Conservation (phyloP, 1,284 basidiomycete genomes). For the Ceratorhiza oryzae-sativae region DNA sequence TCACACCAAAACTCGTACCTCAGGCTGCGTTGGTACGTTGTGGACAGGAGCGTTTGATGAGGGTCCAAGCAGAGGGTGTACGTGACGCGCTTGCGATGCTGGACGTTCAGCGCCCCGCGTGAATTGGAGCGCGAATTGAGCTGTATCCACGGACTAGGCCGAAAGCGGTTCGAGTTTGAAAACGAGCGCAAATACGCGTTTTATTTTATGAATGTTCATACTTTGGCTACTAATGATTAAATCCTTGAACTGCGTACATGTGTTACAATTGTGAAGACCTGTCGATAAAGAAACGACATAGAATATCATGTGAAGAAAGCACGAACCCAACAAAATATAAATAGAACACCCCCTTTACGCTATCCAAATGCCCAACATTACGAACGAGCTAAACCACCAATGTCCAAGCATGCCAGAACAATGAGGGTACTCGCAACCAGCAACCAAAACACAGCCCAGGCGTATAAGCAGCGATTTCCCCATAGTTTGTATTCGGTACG, state of each 20-base stretch:
- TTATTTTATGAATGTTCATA: slow-evolving; percentile 30
- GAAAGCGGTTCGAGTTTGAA: neutral
- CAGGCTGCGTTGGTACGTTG: slow-evolving; percentile 58
- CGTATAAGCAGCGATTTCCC: slow-evolving; percentile 1
- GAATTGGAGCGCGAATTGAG: neutral
- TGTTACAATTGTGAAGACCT: no score
- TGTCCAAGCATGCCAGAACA: neutral
- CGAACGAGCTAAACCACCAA: neutral
- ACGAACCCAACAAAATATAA: no score
- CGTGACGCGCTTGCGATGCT: slow-evolving; percentile 78
- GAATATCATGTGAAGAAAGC: no score
- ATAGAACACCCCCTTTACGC: no score
- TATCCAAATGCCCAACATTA: no score
- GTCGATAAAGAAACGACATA: no score
- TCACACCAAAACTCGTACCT: slow-evolving; percentile 56
- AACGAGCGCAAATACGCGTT: neutral
- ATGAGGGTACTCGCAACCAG: neutral
- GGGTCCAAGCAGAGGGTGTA: slow-evolving; percentile 80
- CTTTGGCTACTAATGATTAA: neutral
- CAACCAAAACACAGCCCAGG: neutral
- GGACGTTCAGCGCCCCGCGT: slow-evolving; percentile 55
- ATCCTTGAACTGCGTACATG: no score
- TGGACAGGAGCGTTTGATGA: slow-evolving; percentile 62
- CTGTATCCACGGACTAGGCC: neutral
- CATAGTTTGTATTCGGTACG: neutral